A percentile compares a stretch with the other conserved stretches of the same genome.
These are phyloP conservation scores for Volutella citrinella DNA, from an alignment of 2,329 filamentous ascomycete genomes.

Conservation along the genomic window DNA sequence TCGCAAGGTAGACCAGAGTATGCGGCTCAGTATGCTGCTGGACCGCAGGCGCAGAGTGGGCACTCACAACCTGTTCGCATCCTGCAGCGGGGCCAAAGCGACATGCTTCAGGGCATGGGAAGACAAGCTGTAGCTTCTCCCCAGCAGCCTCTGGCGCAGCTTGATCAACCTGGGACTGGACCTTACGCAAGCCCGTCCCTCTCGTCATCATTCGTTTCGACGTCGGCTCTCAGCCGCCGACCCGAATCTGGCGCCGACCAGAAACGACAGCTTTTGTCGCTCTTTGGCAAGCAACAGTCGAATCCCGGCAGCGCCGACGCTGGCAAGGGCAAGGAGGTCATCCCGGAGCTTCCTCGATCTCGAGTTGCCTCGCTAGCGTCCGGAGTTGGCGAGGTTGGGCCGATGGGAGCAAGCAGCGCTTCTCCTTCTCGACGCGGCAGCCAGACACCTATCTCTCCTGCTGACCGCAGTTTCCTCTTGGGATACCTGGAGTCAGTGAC, in stretches of 20 bases:
- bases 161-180: too few species aligned
- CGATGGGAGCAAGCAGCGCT: constrained; percentile 9
- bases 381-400: constrained; percentile 32
- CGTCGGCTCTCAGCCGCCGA: constrained; percentile 11
- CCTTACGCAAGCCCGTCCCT: constrained; percentile 17
- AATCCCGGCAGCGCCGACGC: constrained; percentile 21
- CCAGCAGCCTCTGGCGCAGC: constrained; percentile 19
- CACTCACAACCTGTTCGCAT: constrained; percentile 29
- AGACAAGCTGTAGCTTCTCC: constrained; percentile 14
- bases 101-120: constrained; percentile 17
- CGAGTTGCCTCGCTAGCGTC: constrained; percentile 45
- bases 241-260: constrained; percentile 29
- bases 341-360: constrained; percentile 26
- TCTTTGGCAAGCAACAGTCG: constrained; percentile 56
- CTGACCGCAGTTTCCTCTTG: constrained; percentile 73
- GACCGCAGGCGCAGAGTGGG: constrained; percentile 10
- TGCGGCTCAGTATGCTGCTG: constrained; percentile 13
- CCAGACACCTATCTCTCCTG: constrained; percentile 60
- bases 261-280: constrained; percentile 49
- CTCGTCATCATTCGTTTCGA: constrained; percentile 14
- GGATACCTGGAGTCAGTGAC: constrained; percentile 65
- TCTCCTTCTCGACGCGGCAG: constrained; percentile 42
- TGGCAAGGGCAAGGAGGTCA: constrained; percentile 23
- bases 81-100: constrained; percentile 33
- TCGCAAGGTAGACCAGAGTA: constrained; percentile 16